Evolutionary conservation across 2,329 filamentous ascomycete genomes (phyloP), one percentile per base, ranked within the genome.

Genomic region (Microdochium trichocladiopsis): DNA sequence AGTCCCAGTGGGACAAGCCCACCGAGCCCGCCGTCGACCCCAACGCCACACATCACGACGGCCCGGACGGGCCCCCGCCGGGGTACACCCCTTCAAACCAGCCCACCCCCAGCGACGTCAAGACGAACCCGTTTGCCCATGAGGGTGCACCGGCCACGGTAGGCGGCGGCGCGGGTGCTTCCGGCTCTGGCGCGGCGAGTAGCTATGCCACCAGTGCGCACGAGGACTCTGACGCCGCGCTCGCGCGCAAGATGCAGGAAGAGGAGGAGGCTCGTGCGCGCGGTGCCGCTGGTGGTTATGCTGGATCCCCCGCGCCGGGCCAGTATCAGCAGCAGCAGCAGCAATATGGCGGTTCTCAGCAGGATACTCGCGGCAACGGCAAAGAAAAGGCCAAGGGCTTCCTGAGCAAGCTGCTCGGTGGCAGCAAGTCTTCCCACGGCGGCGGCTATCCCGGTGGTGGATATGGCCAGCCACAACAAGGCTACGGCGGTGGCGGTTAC

Each of bases 1-100:
- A 87, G 65, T 95, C 92, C 4, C 88, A 93, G 78, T 96, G 92
- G 92, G 88, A 95, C 4, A 86, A 83, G 60, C 91, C 91, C 18
- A 89, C 84, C 36, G 78, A 78, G 51, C 85, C 88, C 45, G 83
- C 83, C 50, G 79, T 81, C 58, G 76, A 79, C 16, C 69, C 77
- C 8, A 65, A 51, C 50, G 51, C 53, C 68, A 71, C 9, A 62
- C 5, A 73, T 12, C 66, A 67, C 33, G 64, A 59, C 47, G 65
- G 66, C 6, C 73, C 85, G 12, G 68, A 75, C 4, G 87, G 83
- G 36, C 77, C 86, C 3, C 88, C 88, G 12, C 87, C 88, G 0
- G 77, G 79, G 56, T 91, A 92, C 69, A 72, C 78, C 12, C 72
- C 76, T 23, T 72, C 74, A 24, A 12, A 45, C n/a, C 66, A 75